A percentile compares a stretch with the other conserved stretches of the same genome.
These are phyloP conservation scores for Thermomyces lanuginosus DNA, from an alignment of 2,329 filamentous ascomycete species.

Conservation along the genomic window DNA sequence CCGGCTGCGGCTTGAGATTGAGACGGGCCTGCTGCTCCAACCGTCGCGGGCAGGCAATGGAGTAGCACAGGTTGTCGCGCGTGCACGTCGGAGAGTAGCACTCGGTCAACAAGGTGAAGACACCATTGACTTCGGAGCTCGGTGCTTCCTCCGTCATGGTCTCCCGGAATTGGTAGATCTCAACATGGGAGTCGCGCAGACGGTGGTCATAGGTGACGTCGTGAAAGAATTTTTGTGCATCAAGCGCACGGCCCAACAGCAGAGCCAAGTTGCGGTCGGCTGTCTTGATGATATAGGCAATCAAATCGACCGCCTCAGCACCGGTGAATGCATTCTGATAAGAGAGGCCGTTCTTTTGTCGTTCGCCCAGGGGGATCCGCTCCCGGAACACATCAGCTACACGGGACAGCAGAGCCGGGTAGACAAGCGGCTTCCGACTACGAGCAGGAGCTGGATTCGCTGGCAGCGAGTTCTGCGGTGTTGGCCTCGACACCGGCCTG, in stretches of 20 bases:
- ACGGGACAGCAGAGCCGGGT: conserved; percentile 82
- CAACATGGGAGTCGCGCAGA: conserved; percentile 77
- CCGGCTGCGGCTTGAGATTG: conserved; percentile 83
- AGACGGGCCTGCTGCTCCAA: conserved; percentile 88
- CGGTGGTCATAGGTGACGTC: conserved; percentile 97
- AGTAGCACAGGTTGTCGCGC: conserved; percentile 88
- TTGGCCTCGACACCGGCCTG: no score
- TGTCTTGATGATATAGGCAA: conserved; percentile 92
- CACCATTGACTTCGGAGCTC: conserved; percentile 67
- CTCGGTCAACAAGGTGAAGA: conserved; percentile 89
- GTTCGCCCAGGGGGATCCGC: conserved; percentile 68
- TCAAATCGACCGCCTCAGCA: conserved; percentile 84
- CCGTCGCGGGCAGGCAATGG: conserved; percentile 84
- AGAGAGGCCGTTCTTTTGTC: conserved; percentile 88
- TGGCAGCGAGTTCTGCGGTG: no score
- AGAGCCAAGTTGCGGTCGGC: conserved; percentile 89
- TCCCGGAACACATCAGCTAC: conserved; percentile 87
- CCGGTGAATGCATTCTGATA: conserved; percentile 97
- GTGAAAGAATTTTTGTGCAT: conserved; percentile 98
- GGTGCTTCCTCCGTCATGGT: conserved; percentile 62
- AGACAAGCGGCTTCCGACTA: conserved; percentile 61
- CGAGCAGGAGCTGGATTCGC: no score
- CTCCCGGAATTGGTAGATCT: conserved; percentile 95
- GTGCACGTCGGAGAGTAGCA: conserved; percentile 98
- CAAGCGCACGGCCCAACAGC: conserved; percentile 74